Conservation (phyloP, 495 filamentous ascomycete genomes). For the Corynascus novoguineensis region DNA sequence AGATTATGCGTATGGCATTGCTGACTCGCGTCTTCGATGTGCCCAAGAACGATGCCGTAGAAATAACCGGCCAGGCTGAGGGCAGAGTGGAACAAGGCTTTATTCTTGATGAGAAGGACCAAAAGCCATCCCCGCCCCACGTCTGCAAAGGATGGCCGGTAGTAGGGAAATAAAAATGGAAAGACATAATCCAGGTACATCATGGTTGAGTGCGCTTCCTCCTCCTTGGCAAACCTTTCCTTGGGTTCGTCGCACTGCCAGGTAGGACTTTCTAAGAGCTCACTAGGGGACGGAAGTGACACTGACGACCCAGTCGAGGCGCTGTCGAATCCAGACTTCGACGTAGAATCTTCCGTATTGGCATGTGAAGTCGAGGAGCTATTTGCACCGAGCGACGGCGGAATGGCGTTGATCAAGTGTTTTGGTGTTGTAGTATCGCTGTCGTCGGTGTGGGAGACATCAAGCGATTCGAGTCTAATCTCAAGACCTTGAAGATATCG, state of each 20-base stretch:
- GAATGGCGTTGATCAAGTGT: slow-evolving; percentile 3
- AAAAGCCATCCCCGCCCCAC: slow-evolving; percentile 49
- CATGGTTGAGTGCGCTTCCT: slow-evolving; percentile 33
- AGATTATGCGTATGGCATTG: slow-evolving; percentile 28
- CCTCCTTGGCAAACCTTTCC: slow-evolving; percentile 5
- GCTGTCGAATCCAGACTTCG: not conserved
- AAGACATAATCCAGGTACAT: slow-evolving; percentile 50
- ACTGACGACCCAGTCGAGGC: not conserved
- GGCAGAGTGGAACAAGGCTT: slow-evolving; percentile 42
- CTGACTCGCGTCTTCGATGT: slow-evolving; percentile 15
- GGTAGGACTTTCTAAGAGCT: not conserved
- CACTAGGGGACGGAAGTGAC: not conserved
- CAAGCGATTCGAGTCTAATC: slow-evolving; percentile 37
- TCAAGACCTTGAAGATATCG: slow-evolving; percentile 30
- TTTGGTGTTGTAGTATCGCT: slow-evolving; percentile 6
- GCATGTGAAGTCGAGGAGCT: not conserved
- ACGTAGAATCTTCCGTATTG: not conserved
- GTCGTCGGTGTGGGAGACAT: slow-evolving; percentile 17
- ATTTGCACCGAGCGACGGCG: not conserved
- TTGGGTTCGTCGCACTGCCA: not conserved
- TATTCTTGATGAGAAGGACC: slow-evolving; percentile 46
- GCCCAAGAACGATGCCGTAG: slow-evolving; percentile 33
- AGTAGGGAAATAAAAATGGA: slow-evolving; percentile 53
- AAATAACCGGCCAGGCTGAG: slow-evolving; percentile 47
- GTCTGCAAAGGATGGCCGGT: slow-evolving; percentile 42